A percentile compares a stretch with the other conserved stretches of the same genome.
Conservation (phyloP, 2,329 filamentous ascomycete species). For the Blastomyces parvus region DNA sequence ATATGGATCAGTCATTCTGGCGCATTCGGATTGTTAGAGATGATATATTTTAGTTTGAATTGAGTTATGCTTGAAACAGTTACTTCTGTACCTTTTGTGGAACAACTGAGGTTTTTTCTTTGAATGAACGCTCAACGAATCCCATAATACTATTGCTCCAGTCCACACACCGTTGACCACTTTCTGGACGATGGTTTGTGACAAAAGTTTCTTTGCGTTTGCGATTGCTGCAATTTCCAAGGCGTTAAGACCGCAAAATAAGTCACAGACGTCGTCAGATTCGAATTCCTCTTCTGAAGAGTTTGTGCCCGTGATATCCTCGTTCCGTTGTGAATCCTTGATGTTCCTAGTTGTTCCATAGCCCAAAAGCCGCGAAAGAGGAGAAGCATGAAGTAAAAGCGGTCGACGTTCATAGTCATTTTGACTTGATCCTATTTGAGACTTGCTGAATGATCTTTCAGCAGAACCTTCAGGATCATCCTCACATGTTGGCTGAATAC, state of each 20-base stretch:
- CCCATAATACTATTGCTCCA: slow-evolving; percentile 82
- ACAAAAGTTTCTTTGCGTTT: slow-evolving; percentile 74
- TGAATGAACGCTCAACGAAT: slow-evolving; percentile 61
- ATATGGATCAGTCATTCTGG: slow-evolving; percentile 58
- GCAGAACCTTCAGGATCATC: neutral
- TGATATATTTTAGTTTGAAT: neutral
- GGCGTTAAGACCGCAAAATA: slow-evolving; percentile 72
- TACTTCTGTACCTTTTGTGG: slow-evolving; percentile 41
- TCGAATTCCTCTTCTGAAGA: slow-evolving; percentile 12
- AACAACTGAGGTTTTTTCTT: slow-evolving; percentile 70
- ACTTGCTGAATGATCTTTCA: neutral
- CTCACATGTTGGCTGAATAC: neutral
- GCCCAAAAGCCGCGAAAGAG: neutral
- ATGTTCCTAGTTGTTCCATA: slow-evolving; percentile 3
- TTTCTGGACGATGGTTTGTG: slow-evolving; percentile 69
- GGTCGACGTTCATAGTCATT: neutral
- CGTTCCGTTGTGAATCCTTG: slow-evolving; percentile 15
- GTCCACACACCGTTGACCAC: slow-evolving; percentile 79
- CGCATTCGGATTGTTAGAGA: slow-evolving; percentile 15
- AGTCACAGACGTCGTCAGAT: slow-evolving; percentile 39
- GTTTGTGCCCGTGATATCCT: slow-evolving; percentile 9
- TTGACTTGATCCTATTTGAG: neutral
- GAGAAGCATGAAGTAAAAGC: slow-evolving; percentile 2
- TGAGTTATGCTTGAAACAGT: neutral
- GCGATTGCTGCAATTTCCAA: slow-evolving; percentile 77